Percentiles rank a stretch among this genome's conserved stretches.
phyloP scores from a whole-genome alignment of 768 basidiomycete species.

The Chalciporus pseudorubinellus region DNA sequence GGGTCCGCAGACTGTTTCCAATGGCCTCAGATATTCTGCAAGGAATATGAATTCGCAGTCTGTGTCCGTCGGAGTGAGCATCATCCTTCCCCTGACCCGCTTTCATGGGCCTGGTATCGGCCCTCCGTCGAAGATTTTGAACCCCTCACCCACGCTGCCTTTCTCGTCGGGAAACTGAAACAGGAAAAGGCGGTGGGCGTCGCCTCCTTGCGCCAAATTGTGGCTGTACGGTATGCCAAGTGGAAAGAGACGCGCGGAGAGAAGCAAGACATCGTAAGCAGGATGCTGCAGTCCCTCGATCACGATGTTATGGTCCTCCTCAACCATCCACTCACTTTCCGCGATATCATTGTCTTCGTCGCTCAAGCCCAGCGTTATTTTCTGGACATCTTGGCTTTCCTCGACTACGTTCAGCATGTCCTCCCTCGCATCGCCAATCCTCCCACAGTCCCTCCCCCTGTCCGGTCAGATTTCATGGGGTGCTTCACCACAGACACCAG shows the following conservation, averaged over 20 bases:
- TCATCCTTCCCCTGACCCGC: background rate
- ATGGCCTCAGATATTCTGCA: background rate
- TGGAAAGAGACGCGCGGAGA: no score
- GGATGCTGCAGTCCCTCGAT: background rate
- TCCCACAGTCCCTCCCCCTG: background rate
- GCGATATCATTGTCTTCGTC: slow-evolving; percentile 4
- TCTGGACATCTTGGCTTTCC: slow-evolving; percentile 1
- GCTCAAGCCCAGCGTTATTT: slow-evolving; percentile 2
- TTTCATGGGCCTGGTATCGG: background rate
- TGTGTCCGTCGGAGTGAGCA: background rate
- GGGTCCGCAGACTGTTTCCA: background rate
- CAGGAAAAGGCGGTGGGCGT: no score
- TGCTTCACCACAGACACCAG: slow-evolving; percentile 2
- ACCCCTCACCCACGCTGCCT: no score
- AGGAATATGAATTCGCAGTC: background rate
- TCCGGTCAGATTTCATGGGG: slow-evolving; percentile 8
- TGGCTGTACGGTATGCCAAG: no score
- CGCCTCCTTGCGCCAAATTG: no score
- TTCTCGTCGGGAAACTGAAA: no score
- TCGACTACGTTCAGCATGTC: background rate
- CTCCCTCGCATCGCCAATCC: background rate
- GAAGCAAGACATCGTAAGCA: background rate
- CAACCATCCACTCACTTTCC: slow-evolving; percentile 4
- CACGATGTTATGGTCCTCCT: background rate
- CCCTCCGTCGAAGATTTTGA: no score